Base-by-base conservation (phyloP, 225 moss, liverwort and hornwort genomes). In the Physcomitrellopsis africana region DNA sequence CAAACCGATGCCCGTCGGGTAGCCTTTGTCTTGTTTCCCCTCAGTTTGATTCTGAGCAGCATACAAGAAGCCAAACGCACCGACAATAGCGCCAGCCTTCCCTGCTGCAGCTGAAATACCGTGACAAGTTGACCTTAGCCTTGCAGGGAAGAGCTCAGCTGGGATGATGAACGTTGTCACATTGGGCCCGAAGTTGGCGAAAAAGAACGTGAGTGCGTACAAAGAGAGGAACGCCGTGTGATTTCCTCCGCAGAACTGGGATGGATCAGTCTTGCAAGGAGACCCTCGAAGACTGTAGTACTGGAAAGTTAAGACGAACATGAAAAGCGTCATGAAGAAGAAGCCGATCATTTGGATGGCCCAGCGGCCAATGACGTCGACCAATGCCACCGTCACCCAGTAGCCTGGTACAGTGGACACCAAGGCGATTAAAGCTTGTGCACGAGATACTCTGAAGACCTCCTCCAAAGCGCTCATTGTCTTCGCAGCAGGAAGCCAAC, bases 171-270 rank as follows among this genome's bases (percentile, higher is more conserved):
- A 68, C 7, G 68, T 68, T 24, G 68, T 68, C 4, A 59, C 58
- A 23, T 87, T 87, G 8, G 86, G 86, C n/a, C 86, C 86, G 19
- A 87, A 84, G 63, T 84, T 87, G 60, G 77, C 43, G 72, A 87
- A 87, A 76, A 83, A 87, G 79, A 87, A 84, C 3, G 84, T 87
- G 68, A 87, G 71, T 3, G 83, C 73, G 27, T 83, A 87, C 10
- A 83, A 24, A 20, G 77, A 18, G 0, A 87, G 65, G 56, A 83
- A 87, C 26, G 49, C 77, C 51, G 60, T n/a, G 18, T 78, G 78
- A 54, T 68, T 82, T 23, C 82, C 82, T 18, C 82, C 82, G 16
- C 82, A 82, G 61, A 68, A 74, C 41, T 46, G 68, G 18, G 43
- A 3, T 13, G 44, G 26, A 11, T 41, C 67, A 69, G 51, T 18